Conservation (phyloP, 2,329 filamentous ascomycete species). For the Monosporascus sp. region DNA sequence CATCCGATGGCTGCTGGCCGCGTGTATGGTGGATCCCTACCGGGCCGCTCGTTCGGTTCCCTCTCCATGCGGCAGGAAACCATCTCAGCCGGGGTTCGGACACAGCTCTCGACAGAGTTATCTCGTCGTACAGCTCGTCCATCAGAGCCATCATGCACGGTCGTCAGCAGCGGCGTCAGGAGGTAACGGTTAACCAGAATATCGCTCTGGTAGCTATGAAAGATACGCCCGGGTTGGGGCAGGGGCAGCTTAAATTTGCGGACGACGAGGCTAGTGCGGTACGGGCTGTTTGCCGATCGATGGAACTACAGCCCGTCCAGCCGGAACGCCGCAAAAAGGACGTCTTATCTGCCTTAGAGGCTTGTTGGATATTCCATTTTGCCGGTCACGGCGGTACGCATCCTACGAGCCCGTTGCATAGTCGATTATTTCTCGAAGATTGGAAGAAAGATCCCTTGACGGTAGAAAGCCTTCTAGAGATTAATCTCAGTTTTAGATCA, state of each 20-base stretch:
- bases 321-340: slow-evolving; percentile 11
- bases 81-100: slow-evolving; percentile 15
- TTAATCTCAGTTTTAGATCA: slow-evolving; percentile 4
- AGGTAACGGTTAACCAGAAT: slow-evolving; percentile 8
- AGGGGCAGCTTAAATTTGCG: slow-evolving; percentile 7
- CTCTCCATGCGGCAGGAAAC: slow-evolving; percentile 30
- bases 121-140: slow-evolving; percentile 34
- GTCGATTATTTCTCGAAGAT: slow-evolving; percentile 22
- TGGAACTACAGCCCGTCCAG: not conserved
- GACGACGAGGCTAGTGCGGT: slow-evolving; percentile 10
- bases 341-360: slow-evolving; percentile 16
- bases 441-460: slow-evolving; percentile 3
- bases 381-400: slow-evolving; percentile 32
- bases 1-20: slow-evolving; percentile 13
- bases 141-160: slow-evolving; percentile 25
- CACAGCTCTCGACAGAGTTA: slow-evolving; percentile 28
- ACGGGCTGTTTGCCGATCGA: slow-evolving; percentile 1
- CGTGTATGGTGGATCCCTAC: slow-evolving; percentile 32
- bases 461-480: slow-evolving; percentile 10
- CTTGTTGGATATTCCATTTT: slow-evolving; percentile 35
- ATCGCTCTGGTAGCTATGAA: slow-evolving; percentile 26
- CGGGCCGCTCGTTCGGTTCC: slow-evolving; percentile 22
- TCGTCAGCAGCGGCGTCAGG: not conserved
- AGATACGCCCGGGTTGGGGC: slow-evolving; percentile 12
- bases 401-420: slow-evolving; percentile 23